These are phyloP conservation scores for Apostasia ramifera DNA, from an alignment of 106 monocot species.

Conservation along the genomic window DNA sequence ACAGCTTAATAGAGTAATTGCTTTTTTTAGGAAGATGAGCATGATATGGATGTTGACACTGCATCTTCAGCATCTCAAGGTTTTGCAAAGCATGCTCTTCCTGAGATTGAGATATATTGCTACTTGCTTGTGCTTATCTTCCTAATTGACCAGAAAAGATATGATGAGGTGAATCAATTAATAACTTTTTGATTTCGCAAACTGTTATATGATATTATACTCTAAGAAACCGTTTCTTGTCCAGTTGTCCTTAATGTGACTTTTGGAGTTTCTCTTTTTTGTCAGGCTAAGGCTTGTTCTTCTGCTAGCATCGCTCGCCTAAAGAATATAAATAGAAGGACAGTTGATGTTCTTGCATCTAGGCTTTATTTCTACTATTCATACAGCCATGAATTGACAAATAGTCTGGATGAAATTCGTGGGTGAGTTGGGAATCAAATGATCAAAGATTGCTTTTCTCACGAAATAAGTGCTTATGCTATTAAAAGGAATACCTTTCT, in stretches of 20 bases:
- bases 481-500: neutral
- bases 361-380: constrained; percentile 94
- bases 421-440: constrained; percentile 50
- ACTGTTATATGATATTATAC: neutral
- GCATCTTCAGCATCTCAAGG: constrained; percentile 41
- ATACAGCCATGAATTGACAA: constrained; percentile 76
- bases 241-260: neutral
- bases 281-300: constrained; percentile 90
- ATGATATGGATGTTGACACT: constrained; percentile 88
- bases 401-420: constrained; percentile 94
- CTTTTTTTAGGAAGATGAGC: constrained; percentile 63
- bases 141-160: constrained; percentile 88
- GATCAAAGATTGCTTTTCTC: neutral
- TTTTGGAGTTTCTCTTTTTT: neutral
- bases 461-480: neutral
- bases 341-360: constrained; percentile 87
- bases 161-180: constrained; percentile 50
- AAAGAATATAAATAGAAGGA: constrained; percentile 87
- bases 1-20: too few relatives aligned
- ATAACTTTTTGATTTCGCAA: neutral
- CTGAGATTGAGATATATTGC: constrained; percentile 94
- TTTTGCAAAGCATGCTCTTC: constrained; percentile 53
- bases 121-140: constrained; percentile 93
- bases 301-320: constrained; percentile 81
- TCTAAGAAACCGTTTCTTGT: neutral